Evolutionary conservation across 352 stramenopile genomes (phyloP).

Genomic region (Pythium aphanidermatum): DNA sequence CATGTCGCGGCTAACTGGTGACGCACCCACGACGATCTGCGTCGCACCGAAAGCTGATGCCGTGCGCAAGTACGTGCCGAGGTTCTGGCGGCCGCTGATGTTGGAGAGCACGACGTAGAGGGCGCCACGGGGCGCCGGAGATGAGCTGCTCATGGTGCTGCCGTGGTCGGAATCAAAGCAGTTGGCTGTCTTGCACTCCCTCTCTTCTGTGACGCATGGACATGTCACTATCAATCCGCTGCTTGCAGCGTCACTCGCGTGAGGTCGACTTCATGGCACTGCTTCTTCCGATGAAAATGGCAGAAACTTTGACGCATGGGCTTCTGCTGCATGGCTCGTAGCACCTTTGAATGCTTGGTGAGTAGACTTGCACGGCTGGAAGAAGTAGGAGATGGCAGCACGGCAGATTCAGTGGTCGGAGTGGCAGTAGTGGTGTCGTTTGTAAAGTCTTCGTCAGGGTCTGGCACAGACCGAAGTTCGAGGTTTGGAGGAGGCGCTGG

Average conservation of each 20-base stretch:
- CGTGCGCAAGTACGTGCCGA: conserved; percentile 73
- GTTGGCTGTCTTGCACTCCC: no score
- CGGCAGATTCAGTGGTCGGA: conserved; percentile 5
- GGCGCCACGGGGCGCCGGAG: conserved; percentile 15
- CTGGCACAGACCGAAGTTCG: conserved; percentile 7
- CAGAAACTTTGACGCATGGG: conserved; percentile 50
- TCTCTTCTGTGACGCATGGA: conserved; percentile 18
- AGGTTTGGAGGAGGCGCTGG: conserved; percentile 13
- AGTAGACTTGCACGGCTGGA: conserved; percentile 19
- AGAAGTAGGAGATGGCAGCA: conserved; percentile 6
- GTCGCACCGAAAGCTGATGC: conserved; percentile 64
- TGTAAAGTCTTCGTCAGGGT: conserved; percentile 1
- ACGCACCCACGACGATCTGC: conserved; percentile 65
- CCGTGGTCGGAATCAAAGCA: no score
- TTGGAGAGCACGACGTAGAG: conserved; percentile 77
- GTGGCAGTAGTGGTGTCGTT: background rate
- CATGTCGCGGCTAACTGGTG: no score
- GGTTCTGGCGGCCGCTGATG: conserved; percentile 61
- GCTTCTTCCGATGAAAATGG: conserved; percentile 51
- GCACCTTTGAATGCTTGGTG: conserved; percentile 59
- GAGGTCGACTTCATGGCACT: conserved; percentile 34
- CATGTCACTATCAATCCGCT: conserved; percentile 20
- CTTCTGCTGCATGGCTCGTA: conserved; percentile 31
- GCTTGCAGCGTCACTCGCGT: conserved; percentile 28
- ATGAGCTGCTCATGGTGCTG: background rate